Conservation (phyloP, 202 grass and related monocot species). For the Setaria viridis region DNA sequence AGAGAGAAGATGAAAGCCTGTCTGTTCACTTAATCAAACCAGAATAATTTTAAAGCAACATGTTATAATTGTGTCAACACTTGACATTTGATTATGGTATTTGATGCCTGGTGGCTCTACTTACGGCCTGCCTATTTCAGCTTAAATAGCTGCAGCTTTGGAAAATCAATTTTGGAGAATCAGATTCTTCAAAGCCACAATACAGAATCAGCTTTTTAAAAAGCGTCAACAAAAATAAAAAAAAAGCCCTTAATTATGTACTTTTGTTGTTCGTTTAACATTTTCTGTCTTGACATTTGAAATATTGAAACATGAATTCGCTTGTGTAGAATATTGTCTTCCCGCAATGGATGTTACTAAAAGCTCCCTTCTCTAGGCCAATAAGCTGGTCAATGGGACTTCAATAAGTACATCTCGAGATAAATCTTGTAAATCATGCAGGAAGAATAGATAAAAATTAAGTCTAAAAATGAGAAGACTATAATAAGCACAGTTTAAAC, state of each 20-base stretch:
- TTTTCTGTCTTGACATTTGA: background rate
- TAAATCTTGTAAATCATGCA: background rate
- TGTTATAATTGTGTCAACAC: background rate
- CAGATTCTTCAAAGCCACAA: constrained; percentile 6
- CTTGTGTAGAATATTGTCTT: background rate
- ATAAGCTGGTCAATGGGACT: background rate
- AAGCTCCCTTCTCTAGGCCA: background rate
- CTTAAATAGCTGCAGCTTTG: constrained; percentile 12
- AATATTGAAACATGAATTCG: background rate
- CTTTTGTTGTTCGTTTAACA: background rate
- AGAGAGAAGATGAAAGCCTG: constrained; percentile 6
- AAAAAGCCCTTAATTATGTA: background rate
- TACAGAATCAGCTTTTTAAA: background rate
- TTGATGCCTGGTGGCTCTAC: background rate
- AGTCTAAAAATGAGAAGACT: background rate
- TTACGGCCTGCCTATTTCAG: background rate
- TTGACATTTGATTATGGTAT: background rate
- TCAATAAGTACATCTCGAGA: background rate
- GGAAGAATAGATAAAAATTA: background rate
- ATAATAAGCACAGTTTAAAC: background rate
- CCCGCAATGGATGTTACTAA: background rate
- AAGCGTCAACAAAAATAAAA: background rate
- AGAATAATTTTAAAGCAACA: constrained; percentile 5
- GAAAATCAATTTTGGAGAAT: background rate
- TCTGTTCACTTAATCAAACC: constrained; percentile 13